phyloP scores from a whole-genome alignment of 2,329 filamentous ascomycete species.

The Sarocladiaceae sp. region DNA sequence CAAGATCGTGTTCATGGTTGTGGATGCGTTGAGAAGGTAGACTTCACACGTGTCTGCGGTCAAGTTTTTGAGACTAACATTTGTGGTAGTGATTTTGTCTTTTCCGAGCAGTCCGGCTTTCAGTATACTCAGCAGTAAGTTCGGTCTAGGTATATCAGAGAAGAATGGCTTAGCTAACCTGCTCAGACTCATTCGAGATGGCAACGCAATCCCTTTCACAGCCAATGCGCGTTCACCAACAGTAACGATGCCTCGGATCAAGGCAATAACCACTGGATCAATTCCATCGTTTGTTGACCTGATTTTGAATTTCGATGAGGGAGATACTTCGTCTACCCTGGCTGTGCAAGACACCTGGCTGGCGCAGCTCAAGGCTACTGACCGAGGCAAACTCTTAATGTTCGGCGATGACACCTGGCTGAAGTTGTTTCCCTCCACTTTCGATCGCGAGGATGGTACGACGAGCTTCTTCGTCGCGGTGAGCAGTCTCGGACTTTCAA shows the following conservation, averaged over 20 bases:
- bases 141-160: neutral
- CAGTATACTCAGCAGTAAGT: constrained; percentile 78
- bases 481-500: constrained; percentile 29
- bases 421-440: constrained; percentile 88
- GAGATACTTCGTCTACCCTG: constrained; percentile 83
- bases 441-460: constrained; percentile 84
- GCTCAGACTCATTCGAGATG: constrained; percentile 73
- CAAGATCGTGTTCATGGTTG: constrained; percentile 93
- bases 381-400: constrained; percentile 76
- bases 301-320: constrained; percentile 94
- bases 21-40: constrained; percentile 88
- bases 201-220: constrained; percentile 85
- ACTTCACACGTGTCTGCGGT: neutral
- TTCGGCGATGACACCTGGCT: constrained; percentile 98
- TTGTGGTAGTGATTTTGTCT: constrained; percentile 80
- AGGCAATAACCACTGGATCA: constrained; percentile 94
- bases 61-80: neutral
- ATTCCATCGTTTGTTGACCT: constrained; percentile 98
- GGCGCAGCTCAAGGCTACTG: constrained; percentile 77
- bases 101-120: constrained; percentile 75
- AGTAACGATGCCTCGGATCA: constrained; percentile 96
- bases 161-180: neutral
- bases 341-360: constrained; percentile 93
- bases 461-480: constrained; percentile 98
- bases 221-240: constrained; percentile 95